phyloP scores from a whole-genome alignment of 179 eudicot genomes.

The Camellia oleifera region DNA sequence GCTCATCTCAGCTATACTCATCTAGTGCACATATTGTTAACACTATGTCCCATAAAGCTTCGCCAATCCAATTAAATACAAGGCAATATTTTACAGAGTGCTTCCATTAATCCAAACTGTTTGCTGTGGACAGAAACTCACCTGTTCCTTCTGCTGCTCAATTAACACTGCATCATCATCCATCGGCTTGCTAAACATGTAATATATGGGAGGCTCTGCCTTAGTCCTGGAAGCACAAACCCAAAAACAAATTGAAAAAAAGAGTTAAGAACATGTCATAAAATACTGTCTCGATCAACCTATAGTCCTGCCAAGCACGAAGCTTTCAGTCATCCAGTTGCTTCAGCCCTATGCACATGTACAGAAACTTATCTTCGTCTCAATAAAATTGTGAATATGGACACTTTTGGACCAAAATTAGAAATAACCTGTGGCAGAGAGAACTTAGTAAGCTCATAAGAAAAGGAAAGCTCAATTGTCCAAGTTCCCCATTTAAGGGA shows the following conservation, averaged over 20 bases:
- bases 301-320: conserved; percentile 38
- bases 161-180: conserved; percentile 47
- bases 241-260: conserved; percentile 30
- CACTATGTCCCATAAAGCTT: too few relatives aligned
- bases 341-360: conserved; percentile 68
- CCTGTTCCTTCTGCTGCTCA: conserved; percentile 79
- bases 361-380: conserved; percentile 98
- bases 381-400: conserved; percentile 99
- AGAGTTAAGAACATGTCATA: conserved; percentile 15
- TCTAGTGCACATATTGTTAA: too few relatives aligned
- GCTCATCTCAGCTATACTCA: too few relatives aligned
- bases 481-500: not conserved
- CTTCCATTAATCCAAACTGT: not conserved
- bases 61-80: not conserved
- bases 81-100: not conserved
- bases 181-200: conserved; percentile 62
- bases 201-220: conserved; percentile 85
- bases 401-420: conserved; percentile 92
- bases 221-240: conserved; percentile 68
- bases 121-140: conserved; percentile 21
- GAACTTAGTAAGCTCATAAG: not conserved
- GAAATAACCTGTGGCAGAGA: conserved; percentile 78
- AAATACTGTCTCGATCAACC: conserved; percentile 20
- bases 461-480: not conserved
- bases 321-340: conserved; percentile 40